Evolutionary conservation across 73 alveolate genomes (phyloP), one percentile per base, ranked within the genome.

Genomic region (Paramecium bursaria): DNA sequence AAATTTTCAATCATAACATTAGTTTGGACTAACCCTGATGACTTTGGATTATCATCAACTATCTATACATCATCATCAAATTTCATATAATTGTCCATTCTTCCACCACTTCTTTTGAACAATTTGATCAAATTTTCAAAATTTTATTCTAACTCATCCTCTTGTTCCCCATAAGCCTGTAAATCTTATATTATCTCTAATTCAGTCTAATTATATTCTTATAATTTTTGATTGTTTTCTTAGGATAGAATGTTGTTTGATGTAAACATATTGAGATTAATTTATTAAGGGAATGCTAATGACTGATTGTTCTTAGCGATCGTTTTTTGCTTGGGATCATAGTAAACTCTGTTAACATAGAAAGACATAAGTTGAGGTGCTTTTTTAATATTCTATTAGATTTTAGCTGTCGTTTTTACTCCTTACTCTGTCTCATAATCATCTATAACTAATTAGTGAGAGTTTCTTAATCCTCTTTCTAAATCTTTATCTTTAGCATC

Each of bases 51-150:
- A 25, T 31, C 44, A 67, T 67, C 82, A 67, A 53, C 33, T 19
- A 67, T 42, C 17, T 35, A 35, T 39, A 67, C 33, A 11, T 47
- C n/a, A n/a, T n/a, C 82, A 67, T 67, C 82, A 2, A 67, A 25
- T 2, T 53, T 67, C 9, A 42, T 29, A 25, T 25, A 67, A 15
- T 67, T 19, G 22, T 67, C 55, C 0, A 67, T 67, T 67, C 44
- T 19, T 17, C 82, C 82, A 25, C 44, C 82, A 42, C 29, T 42
- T 67, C 82, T 67, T 67, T 67, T 67, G n/a, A 67, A 67, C 17
- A 67, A 67, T 21, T 42, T 67, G 22, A 67, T 67, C 3, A 67
- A 15, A 39, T 0, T 14, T 25, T 67, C 50, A 67, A 67, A 67
- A 2, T 39, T 67, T 10, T 67, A 42, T 19, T 31, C 19, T 0